Base-by-base conservation (phyloP, 805 yeast genomes). In the Vanderwaltozyma yarrowii region DNA sequence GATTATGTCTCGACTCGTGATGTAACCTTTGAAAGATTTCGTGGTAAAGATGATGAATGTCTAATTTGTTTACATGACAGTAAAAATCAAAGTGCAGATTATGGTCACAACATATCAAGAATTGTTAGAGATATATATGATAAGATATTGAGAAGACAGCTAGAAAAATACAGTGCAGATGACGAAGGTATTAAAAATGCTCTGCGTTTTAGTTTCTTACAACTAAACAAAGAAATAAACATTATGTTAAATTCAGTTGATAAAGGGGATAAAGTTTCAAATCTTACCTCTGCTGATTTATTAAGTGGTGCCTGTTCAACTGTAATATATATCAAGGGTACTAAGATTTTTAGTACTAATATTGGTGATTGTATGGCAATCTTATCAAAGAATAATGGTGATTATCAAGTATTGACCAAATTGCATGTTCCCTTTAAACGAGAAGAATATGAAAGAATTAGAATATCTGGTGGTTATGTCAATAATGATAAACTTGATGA, bases 401-500 rank as follows among this genome's bases (percentile, higher is more conserved):
- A 85, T 35, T 80, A 74, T 55, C 64, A 69, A n/a, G 65, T 75
- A 4, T 64, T 92, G 30, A 81, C 95, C 1, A 75, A 71, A 17
- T 75, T 78, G 39, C 96, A 92, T 58, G 86, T 80, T 45, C 96
- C 97, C 8, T 80, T 92, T 5, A 75, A 72, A 20, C 68, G 81
- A 23, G 69, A 67, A 31, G 94, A 85, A 49, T 82, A 82, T 49
- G 95, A 87, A 54, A 68, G 96, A 49, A 84, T 92, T 34, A 69
- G 97, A 51, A 82, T 83, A 2, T 76, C 94, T 18, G 97, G 97
- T 37, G 97, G 97, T 1, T 81, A 73, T 56, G 95, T 92, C 10
- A 80, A 83, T 15, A 82, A 80, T 50, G 95, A 89, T 38, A 78
- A 80, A 44, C 69, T 87, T 32, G 95, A 89, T 57, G 94, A 94